Percentiles rank a stretch among this genome's conserved stretches.
These are phyloP conservation scores for Penicillium concentricum DNA, from an alignment of 2,329 filamentous ascomycete genomes.

Conservation along the genomic window DNA sequence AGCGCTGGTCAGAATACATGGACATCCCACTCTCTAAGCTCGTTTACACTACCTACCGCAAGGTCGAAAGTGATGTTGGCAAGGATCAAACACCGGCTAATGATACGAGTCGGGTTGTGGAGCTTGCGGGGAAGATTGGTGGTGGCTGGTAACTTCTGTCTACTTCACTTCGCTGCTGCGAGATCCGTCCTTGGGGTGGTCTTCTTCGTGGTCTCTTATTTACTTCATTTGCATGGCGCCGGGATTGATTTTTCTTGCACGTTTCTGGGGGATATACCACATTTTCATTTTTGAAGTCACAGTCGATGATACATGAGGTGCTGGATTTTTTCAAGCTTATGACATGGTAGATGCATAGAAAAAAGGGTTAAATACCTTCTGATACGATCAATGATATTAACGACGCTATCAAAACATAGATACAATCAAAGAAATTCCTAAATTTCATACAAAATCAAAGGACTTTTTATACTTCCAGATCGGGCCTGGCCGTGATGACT, in stretches of 20 bases:
- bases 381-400: neutral
- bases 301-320: neutral
- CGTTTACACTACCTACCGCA: conserved; percentile 81
- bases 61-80: conserved; percentile 93
- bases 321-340: neutral
- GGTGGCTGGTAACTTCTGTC: conserved; percentile 74
- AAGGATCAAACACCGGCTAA: conserved; percentile 60
- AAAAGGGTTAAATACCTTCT: neutral
- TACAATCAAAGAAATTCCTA: neutral
- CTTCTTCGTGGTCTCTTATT: neutral
- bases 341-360: neutral
- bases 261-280: conserved; percentile 19
- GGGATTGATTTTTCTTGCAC: conserved; percentile 16
- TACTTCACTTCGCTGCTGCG: neutral
- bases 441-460: too few species aligned
- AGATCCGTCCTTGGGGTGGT: neutral
- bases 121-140: conserved; percentile 84
- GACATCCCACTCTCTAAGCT: conserved; percentile 70
- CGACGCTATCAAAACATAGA: neutral
- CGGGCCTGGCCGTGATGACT: neutral
- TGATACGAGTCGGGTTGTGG: conserved; percentile 79
- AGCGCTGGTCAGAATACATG: conserved; percentile 73
- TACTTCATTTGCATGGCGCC: conserved; percentile 21
- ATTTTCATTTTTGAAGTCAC: neutral
- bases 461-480: neutral